Base-by-base conservation (phyloP, 495 filamentous ascomycete genomes). In the Aspergillus bertholletiae region DNA sequence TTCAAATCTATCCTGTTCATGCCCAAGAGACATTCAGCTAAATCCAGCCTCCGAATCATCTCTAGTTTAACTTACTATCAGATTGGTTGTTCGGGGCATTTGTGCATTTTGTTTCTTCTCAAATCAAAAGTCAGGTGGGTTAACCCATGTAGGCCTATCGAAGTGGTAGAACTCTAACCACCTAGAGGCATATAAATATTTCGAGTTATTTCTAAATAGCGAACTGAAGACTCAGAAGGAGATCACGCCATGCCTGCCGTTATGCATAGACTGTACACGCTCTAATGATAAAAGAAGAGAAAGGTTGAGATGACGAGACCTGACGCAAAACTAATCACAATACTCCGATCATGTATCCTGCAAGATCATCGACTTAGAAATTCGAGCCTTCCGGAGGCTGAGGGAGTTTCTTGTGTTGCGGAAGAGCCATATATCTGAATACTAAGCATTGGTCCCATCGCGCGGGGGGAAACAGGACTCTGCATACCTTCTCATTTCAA, bases 331-430 rank as follows among this genome's bases (percentile, higher is more conserved):
- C 66, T 57, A 60, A 70, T 63, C 69, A 26, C 57, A 56, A 59
- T 71, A 68, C 69, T 73, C 67, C 60, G 54, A 57, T 55, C 65
- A 65, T 49, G 27, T 48, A 41, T 61, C 60, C 46, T 45, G 61
- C 46, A 32, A 60, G 24, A 55, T 55, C 51, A 40, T 48, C 40
- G 34, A 46, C 46, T 63, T 63, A 79, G 66, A 87, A 97, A 52
- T 82, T 90, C 44, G 87, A 84, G 41, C 92, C 92, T 73, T 98
- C 94, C 3, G 89, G 79, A 49, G 95, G 94, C 68, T 98, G 94
- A 13, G 90, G 87, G 12, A 97, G 82, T 74, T 97, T 97, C 81
- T 96, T 96, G 73, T 97, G 83, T 62, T 87, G 83, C 23, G 89
- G 86, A 44, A 90, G 79, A n/a, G 93, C 93, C 94, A 98, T 98